Evolutionary conservation across 2,329 filamentous ascomycete species (phyloP).

Genomic region (Colletotrichum sp.): DNA sequence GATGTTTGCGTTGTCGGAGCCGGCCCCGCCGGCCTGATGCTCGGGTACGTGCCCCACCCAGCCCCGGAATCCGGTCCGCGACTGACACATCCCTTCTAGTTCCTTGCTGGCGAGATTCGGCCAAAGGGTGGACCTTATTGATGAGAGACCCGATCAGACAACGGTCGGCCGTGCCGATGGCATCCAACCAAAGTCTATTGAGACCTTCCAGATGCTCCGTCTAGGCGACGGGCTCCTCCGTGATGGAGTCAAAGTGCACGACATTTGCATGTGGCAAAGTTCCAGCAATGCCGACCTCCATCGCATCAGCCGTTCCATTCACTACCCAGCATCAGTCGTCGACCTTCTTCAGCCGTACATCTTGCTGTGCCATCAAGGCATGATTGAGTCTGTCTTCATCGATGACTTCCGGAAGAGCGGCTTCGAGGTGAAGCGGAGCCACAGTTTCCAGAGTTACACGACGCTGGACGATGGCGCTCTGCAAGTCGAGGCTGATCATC

Average conservation of each 20-base stretch:
- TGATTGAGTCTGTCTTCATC: conserved; percentile 62
- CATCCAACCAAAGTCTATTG: conserved; percentile 11
- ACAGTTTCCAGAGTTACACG: background rate
- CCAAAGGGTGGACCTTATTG: conserved; percentile 1
- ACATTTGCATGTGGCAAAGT: conserved; percentile 15
- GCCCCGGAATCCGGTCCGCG: background rate
- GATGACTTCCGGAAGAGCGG: conserved; percentile 58
- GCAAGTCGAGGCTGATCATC: background rate
- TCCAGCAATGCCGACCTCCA: conserved; percentile 19
- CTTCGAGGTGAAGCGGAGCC: conserved; percentile 46
- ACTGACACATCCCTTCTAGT: background rate
- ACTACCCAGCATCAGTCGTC: conserved; percentile 27
- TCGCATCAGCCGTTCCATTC: conserved; percentile 28
- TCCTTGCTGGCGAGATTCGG: conserved; percentile 9
- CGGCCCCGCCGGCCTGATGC: conserved; percentile 14
- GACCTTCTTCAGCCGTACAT: conserved; percentile 37
- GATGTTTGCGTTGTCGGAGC: conserved; percentile 13
- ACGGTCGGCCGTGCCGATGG: background rate
- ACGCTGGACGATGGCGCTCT: background rate
- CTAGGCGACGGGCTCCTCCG: conserved; percentile 1
- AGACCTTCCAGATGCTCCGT: conserved; percentile 11
- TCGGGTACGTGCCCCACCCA: conserved; percentile 5
- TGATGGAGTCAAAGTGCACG: conserved; percentile 33
- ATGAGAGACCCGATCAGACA: conserved; percentile 1
- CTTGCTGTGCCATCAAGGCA: conserved; percentile 58